Evolutionary conservation across 495 filamentous ascomycete species (phyloP), one percentile per base, ranked within the genome.

Genomic region (Penicillium dipodomyicola): DNA sequence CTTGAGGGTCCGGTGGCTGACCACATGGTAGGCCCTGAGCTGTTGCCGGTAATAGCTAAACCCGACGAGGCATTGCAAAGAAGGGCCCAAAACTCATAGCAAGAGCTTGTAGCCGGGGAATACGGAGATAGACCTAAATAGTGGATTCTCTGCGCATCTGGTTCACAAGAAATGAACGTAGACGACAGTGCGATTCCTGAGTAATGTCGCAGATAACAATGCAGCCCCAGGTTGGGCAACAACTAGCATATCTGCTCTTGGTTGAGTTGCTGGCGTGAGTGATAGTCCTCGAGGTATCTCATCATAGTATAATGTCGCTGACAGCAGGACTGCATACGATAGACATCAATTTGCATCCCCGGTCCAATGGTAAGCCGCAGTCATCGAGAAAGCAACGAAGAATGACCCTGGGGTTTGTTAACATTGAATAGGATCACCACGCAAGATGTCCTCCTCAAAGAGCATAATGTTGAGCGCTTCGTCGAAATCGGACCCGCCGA

Each of bases 321-420:
- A 30, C 14, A 30, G 14, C 14, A 50, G 17, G 19, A 20, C 29
- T 32, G 10, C 17, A 30, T 50, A 50, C 48, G 29, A 30, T 40
- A 59, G 57, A 40, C 43, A 59, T 33, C 57, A 59, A 37, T 55
- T 59, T 49, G 57, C 57, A 22, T 49, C 37, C 8, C 57, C 57
- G 17, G 57, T 59, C 23, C 40, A 45, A 48, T 59, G 54, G 41
- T 30, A 30, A 30, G 29, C 29, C 29, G 29, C 29, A 30, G 29
- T 30, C 8, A 8, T 30, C 8, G 29, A 30, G 29, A 30, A 30
- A 30, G 29, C 29, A 30, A 30, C 10, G 29, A 30, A 30, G 29
- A 8, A 30, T 30, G 29, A 10, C 8, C 29, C 29, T 30, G 29
- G 29, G 29, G 29, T 8, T 30, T 30, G 29, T 30, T 30, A 10